phyloP scores from a whole-genome alignment of 2,329 filamentous ascomycete species.

The Fusarium austroafricanum region DNA sequence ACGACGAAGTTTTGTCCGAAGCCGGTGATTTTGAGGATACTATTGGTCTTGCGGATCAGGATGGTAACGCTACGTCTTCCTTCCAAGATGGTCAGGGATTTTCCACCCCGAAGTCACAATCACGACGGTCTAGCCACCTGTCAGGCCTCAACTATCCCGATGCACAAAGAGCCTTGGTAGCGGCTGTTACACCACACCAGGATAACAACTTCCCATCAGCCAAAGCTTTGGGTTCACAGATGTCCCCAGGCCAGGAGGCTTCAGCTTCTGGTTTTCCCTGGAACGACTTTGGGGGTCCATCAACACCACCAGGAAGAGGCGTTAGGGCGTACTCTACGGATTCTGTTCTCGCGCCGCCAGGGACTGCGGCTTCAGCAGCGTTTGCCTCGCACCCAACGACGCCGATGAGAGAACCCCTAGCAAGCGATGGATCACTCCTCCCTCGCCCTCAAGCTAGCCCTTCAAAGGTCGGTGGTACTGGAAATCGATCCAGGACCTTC shows the following conservation, averaged over 20 bases:
- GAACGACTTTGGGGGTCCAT: conserved; percentile 52
- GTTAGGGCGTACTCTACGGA: conserved; percentile 54
- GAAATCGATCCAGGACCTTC: conserved; percentile 57
- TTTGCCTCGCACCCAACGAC: conserved; percentile 49
- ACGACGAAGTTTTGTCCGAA: conserved; percentile 64
- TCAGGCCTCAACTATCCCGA: conserved; percentile 61
- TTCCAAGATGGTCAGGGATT: conserved; percentile 36
- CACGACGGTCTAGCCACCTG: conserved; percentile 61
- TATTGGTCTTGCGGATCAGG: conserved; percentile 68
- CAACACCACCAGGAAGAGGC: conserved; percentile 50
- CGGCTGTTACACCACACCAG: conserved; percentile 48
- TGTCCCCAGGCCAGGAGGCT: conserved; percentile 51
- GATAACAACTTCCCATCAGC: conserved; percentile 53
- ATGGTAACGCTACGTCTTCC: conserved; percentile 38
- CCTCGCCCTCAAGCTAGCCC: conserved; percentile 45
- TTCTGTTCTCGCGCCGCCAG: conserved; percentile 46
- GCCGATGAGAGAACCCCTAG: conserved; percentile 47
- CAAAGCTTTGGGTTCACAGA: conserved; percentile 51
- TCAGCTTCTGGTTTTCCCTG: conserved; percentile 60
- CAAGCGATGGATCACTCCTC: conserved; percentile 45
- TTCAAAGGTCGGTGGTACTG: conserved; percentile 45
- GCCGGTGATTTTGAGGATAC: conserved; percentile 72
- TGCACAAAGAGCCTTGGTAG: conserved; percentile 49
- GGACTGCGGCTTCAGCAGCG: conserved; percentile 28
- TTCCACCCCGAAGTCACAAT: conserved; percentile 48